phyloP scores from a whole-genome alignment of 441 rosid species.

The Brassica hybrid region DNA sequence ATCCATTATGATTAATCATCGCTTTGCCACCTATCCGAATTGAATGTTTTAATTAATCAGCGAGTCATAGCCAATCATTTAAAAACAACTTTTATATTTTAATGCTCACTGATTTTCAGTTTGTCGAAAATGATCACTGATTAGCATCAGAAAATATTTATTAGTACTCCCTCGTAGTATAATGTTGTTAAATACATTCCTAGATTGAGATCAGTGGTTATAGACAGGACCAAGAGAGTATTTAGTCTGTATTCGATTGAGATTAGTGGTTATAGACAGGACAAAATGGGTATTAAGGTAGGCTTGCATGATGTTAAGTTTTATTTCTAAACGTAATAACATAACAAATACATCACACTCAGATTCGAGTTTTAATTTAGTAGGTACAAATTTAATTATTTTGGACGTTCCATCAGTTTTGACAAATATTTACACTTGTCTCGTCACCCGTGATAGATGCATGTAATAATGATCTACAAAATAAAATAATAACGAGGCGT shows the following conservation, averaged over 20 bases:
- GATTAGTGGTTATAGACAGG: neutral
- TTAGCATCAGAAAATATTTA: slow-evolving; percentile 20
- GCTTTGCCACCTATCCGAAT: slow-evolving; percentile 27
- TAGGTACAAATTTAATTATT: neutral
- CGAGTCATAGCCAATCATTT: slow-evolving; percentile 28
- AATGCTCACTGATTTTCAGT: neutral
- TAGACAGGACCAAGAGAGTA: neutral
- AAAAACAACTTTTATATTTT: too few relatives aligned
- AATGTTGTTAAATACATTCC: neutral
- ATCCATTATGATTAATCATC: slow-evolving; percentile 19
- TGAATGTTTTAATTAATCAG: slow-evolving; percentile 13
- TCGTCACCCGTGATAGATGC: neutral
- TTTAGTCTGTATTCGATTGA: neutral
- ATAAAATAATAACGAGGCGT: neutral
- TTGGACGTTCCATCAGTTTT: slow-evolving; percentile 1
- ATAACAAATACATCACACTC: neutral
- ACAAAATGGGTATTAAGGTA: slow-evolving; percentile 8
- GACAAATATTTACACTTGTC: slow-evolving; percentile 1
- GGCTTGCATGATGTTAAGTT: neutral
- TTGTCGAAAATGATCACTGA: slow-evolving; percentile 13
- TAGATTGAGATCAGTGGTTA: slow-evolving; percentile 23
- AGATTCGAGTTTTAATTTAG: neutral
- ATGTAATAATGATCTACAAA: neutral
- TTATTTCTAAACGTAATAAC: neutral
- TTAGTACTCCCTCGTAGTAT: slow-evolving; percentile 17